These are phyloP conservation scores for Tetrastigma voinierianum DNA, from an alignment of 164 flowering plant genomes.

Conservation along the genomic window DNA sequence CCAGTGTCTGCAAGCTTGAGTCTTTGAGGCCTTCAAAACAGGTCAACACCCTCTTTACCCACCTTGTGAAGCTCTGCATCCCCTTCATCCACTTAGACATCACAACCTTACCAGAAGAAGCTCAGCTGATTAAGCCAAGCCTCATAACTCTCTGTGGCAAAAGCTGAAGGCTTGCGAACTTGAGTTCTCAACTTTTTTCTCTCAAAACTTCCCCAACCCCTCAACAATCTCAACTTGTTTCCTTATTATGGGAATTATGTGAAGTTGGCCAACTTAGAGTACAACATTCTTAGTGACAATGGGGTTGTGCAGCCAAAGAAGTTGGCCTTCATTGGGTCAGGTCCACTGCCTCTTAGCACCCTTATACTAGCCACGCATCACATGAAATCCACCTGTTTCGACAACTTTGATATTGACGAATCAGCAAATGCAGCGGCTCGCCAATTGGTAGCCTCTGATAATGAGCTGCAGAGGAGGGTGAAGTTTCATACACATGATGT, in stretches of 20 bases:
- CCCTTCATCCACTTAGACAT: conserved; percentile 39
- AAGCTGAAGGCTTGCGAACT: conserved; percentile 54
- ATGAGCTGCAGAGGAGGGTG: no score
- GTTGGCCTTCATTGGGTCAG: conserved; percentile 67
- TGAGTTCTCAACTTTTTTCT: conserved; percentile 39
- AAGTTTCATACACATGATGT: no score
- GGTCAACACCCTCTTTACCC: conserved; percentile 44
- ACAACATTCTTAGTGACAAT: conserved; percentile 28
- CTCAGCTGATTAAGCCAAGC: conserved; percentile 33
- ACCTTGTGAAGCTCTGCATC: no score
- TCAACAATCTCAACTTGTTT: no score
- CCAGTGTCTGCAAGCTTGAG: conserved; percentile 40
- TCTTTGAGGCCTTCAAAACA: conserved; percentile 43
- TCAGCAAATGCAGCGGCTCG: no score
- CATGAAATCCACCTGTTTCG: conserved; percentile 38
- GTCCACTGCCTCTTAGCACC: conserved; percentile 64
- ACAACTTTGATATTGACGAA: conserved; percentile 46
- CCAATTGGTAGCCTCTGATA: no score
- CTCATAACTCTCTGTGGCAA: conserved; percentile 41
- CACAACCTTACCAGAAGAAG: conserved; percentile 16
- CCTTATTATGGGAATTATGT: no score
- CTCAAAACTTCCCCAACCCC: conserved; percentile 25
- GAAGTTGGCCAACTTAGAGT: no score
- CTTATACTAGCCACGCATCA: conserved; percentile 49
- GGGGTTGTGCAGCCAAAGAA: conserved; percentile 33